These are phyloP conservation scores for Globisporangium camurandrum DNA, from an alignment of 352 stramenopile genomes.

Conservation along the genomic window DNA sequence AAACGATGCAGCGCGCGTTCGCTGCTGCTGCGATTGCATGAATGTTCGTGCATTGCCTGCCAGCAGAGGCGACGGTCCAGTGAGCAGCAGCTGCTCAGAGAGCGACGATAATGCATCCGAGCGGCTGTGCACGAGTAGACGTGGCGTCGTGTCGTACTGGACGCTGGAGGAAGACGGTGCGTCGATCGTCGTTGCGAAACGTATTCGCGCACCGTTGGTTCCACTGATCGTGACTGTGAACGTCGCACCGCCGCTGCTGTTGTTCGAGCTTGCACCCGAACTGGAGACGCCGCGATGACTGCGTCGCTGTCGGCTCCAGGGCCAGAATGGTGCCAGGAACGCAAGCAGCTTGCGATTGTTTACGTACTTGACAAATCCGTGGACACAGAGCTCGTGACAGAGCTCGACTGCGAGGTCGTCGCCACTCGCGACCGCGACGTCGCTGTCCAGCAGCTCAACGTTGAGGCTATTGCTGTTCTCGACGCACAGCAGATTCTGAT, in stretches of 20 bases:
- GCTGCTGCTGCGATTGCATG: constrained; percentile 2
- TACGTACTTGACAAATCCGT: constrained; percentile 56
- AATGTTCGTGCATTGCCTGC: background rate
- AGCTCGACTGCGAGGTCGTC: constrained; percentile 54
- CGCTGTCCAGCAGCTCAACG: constrained; percentile 16
- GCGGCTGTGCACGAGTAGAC: constrained; percentile 9
- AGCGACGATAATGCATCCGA: constrained; percentile 10
- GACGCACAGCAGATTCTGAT: constrained; percentile 21
- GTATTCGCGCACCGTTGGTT: constrained; percentile 29
- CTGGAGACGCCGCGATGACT: background rate
- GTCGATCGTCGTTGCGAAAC: constrained; percentile 37
- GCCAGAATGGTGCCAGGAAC: constrained; percentile 56
- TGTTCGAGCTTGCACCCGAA: background rate
- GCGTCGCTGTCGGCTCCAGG: constrained; percentile 21
- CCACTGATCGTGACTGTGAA: constrained; percentile 29
- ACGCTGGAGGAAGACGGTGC: background rate
- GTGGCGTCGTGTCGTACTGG: constrained; percentile 11
- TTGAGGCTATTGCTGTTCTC: constrained; percentile 12
- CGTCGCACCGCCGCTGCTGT: background rate
- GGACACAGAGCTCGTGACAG: constrained; percentile 75
- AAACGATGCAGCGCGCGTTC: constrained; percentile 23
- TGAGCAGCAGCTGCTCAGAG: constrained; percentile 10
- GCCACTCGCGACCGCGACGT: constrained; percentile 29
- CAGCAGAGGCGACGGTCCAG: background rate
- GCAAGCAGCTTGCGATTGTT: constrained; percentile 52